Percentiles rank a stretch among this genome's conserved stretches.
Evolutionary conservation across 2,329 filamentous ascomycete genomes (phyloP).

Genomic region (Aspergillus vadensis): DNA sequence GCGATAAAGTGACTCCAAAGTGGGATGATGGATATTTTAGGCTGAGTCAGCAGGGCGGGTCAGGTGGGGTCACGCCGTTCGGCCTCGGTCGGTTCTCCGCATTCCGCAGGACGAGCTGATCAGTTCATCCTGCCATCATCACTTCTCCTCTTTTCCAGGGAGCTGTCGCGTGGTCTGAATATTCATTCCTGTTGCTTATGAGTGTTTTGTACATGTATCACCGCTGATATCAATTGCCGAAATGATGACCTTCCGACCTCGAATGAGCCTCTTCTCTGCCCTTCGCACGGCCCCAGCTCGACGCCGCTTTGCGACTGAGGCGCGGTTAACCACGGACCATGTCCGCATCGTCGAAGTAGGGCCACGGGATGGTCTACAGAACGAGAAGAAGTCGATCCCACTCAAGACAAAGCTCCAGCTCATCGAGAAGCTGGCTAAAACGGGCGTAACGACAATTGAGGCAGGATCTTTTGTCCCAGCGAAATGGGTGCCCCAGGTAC

Average conservation of each 20-base stretch:
- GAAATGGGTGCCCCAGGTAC: constrained; percentile 58
- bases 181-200: neutral
- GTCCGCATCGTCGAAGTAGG: constrained; percentile 58
- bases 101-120: constrained; percentile 20
- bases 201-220: neutral
- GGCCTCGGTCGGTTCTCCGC: constrained; percentile 31
- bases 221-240: neutral
- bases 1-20: neutral
- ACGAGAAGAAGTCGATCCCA: constrained; percentile 53
- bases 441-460: constrained; percentile 54
- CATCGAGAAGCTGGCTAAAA: constrained; percentile 50
- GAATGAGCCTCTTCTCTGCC: constrained; percentile 33
- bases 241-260: constrained; percentile 32
- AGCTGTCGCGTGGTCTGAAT: neutral
- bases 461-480: constrained; percentile 56
- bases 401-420: constrained; percentile 53
- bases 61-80: constrained; percentile 21
- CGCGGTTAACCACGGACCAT: constrained; percentile 49
- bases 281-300: constrained; percentile 24
- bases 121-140: constrained; percentile 6
- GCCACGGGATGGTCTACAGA: constrained; percentile 56
- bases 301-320: constrained; percentile 43
- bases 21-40: constrained; percentile 6
- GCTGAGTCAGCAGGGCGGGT: constrained; percentile 21
- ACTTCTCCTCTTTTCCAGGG: neutral